These are phyloP conservation scores for Rubroshorea leprosula DNA, from an alignment of 345 rosid species.

Conservation along the genomic window DNA sequence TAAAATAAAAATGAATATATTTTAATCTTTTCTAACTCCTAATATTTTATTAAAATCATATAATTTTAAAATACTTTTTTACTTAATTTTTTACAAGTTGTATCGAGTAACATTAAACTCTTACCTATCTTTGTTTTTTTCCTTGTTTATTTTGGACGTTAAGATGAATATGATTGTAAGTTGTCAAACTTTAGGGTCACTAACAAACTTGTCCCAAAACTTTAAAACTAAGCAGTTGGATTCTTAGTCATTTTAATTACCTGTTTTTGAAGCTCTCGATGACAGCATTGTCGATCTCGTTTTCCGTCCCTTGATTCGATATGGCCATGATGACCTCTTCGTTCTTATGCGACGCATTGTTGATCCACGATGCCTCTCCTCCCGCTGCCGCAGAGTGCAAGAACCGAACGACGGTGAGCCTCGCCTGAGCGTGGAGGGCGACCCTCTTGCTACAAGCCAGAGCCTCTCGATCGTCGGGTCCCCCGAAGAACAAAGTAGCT, in stretches of 20 bases:
- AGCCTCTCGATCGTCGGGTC: slow-evolving; percentile 91
- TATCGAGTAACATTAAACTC: too few species aligned
- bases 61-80: too few species aligned
- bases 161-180: too few species aligned
- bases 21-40: too few species aligned
- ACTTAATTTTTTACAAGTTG: too few species aligned
- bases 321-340: slow-evolving; percentile 42
- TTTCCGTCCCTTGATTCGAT: slow-evolving; percentile 30
- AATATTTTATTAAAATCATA: too few species aligned
- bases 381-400: background rate
- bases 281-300: slow-evolving; percentile 42
- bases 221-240: too few species aligned
- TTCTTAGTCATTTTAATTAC: too few species aligned
- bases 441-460: slow-evolving; percentile 61
- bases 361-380: background rate
- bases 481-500: slow-evolving; percentile 72
- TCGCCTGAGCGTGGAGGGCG: slow-evolving; percentile 34
- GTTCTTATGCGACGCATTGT: slow-evolving; percentile 13
- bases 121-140: too few species aligned
- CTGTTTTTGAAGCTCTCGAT: slow-evolving; percentile 53
- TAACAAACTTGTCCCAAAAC: too few species aligned
- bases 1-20: too few species aligned
- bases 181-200: background rate
- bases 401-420: slow-evolving; percentile 60
- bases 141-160: too few species aligned